These are phyloP conservation scores for Xerocomus nothofagi DNA, from an alignment of 1,284 basidiomycete genomes.

Conservation along the genomic window DNA sequence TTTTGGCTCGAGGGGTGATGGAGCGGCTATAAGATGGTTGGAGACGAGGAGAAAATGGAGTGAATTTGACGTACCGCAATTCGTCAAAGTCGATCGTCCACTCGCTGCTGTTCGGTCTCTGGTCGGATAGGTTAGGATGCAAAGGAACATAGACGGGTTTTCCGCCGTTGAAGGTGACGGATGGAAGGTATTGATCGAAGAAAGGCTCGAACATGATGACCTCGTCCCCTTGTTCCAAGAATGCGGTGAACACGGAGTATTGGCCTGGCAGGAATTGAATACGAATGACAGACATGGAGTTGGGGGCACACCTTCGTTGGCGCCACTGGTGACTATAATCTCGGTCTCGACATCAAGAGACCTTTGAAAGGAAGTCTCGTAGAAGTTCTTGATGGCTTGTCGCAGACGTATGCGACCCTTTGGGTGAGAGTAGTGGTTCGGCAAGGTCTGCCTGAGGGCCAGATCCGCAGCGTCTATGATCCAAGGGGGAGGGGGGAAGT, in stretches of 20 bases:
- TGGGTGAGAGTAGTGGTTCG: slow-evolving; percentile 91
- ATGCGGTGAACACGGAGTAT: slow-evolving; percentile 88
- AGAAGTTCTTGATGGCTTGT: slow-evolving; percentile 81
- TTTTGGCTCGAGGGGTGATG: slow-evolving; percentile 85
- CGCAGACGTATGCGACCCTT: slow-evolving; percentile 84
- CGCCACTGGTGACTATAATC: slow-evolving; percentile 93
- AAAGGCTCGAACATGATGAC: slow-evolving; percentile 99
- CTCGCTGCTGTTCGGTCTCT: slow-evolving; percentile 67
- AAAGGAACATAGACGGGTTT: slow-evolving; percentile 94
- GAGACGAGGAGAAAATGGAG: background rate
- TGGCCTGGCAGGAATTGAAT: slow-evolving; percentile 50
- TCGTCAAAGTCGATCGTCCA: slow-evolving; percentile 89
- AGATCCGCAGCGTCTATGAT: slow-evolving; percentile 74
- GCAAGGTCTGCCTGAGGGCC: slow-evolving; percentile 65
- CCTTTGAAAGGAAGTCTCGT: slow-evolving; percentile 69
- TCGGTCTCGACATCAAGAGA: slow-evolving; percentile 84
- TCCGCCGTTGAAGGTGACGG: slow-evolving; percentile 91
- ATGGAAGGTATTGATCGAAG: slow-evolving; percentile 96
- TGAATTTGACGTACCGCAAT: slow-evolving; percentile 55
- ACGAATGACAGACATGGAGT: background rate
- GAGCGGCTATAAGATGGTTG: slow-evolving; percentile 52
- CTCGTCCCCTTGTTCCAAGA: slow-evolving; percentile 89
- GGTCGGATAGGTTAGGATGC: slow-evolving; percentile 70
- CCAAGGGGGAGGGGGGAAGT: slow-evolving; percentile 84
- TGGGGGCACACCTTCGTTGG: slow-evolving; percentile 77